Evolutionary conservation across 1,139 yeast species (phyloP), one percentile per base, ranked within the genome.

Genomic region (Debaryomyces coudertii): DNA sequence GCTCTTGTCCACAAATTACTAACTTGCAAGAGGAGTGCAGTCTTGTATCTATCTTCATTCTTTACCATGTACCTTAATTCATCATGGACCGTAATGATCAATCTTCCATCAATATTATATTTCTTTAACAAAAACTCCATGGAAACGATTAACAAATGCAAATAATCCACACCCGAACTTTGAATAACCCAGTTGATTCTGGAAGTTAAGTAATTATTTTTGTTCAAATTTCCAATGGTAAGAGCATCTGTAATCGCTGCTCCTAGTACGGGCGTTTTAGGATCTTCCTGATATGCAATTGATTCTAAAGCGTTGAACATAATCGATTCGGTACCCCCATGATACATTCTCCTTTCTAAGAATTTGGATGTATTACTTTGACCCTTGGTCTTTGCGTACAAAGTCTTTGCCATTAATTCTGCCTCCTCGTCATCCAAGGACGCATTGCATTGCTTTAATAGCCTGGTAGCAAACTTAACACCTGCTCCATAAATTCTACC

Each of bases 401-500:
- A 71, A 24, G 75, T 72, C 36, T 74, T 72, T 0, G 98, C 97
- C 33, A 83, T 81, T 16, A 63, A 61, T n/a, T 71, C 71, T 1
- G 97, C 96, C 47, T 87, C 85, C 1, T 66, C 70, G 27, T 87
- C 95, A n/a, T 83, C 65, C 28, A 90, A 63, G 1, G 69, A 62
- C 0, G 95, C 85, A 58, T 90, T 90, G 65, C 92, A 92, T 62
- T 88, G 92, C 54, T 87, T 86, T 50, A 95, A 72, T 42, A 92
- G 69, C 30, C 87, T 80, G 0, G 90, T 78, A 0, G 99, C 97
- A 70, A 92, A 93, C 57, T 83, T 87, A 12, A 87, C 83, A 1
- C 99, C 99, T 0, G 99, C 99, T 15, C 99, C 99, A 65, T 95
- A 95, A 36, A 95, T 93, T 54, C 99, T 77, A 23, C 99, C 99